Conservation (phyloP, 2,329 filamentous ascomycete genomes). For the Fusarium sp. region DNA sequence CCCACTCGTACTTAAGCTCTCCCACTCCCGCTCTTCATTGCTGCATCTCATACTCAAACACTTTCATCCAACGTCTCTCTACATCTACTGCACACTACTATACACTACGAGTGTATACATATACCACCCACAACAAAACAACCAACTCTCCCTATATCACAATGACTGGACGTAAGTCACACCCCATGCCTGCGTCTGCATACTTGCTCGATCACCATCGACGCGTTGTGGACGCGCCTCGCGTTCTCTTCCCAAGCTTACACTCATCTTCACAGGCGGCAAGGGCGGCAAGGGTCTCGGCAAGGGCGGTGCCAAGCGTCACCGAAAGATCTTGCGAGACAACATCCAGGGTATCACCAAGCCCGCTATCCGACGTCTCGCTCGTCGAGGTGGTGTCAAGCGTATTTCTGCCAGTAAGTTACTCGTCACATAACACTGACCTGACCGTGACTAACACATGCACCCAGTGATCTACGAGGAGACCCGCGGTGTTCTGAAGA, state of each 20-base stretch:
- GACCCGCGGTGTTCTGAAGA: constrained; percentile 80
- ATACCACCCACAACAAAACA: constrained; percentile 17
- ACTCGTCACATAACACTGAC: constrained; percentile 41
- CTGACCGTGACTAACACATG: constrained; percentile 69
- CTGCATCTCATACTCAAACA: constrained; percentile 16
- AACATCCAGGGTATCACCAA: constrained; percentile 99
- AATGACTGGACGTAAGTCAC: constrained; percentile 76
- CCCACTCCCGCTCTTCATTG: constrained; percentile 40
- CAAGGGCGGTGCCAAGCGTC: constrained; percentile 98
- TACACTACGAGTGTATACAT: constrained; percentile 27
- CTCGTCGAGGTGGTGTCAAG: constrained; percentile 99
- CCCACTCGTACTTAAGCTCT: constrained; percentile 53
- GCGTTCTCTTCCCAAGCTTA: constrained; percentile 72
- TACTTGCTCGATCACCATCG: not conserved
- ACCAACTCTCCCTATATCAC: constrained; percentile 53
- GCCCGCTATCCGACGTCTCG: constrained; percentile 97
- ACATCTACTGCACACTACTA: constrained; percentile 3
- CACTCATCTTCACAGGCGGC: constrained; percentile 69
- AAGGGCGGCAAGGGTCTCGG: constrained; percentile 98
- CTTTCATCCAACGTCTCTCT: constrained; percentile 27
- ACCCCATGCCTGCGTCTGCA: not conserved
- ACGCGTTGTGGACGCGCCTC: constrained; percentile 58
- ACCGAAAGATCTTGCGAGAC: constrained; percentile 99
- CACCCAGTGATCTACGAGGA: constrained; percentile 78
- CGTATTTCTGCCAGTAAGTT: constrained; percentile 93